Evolutionary conservation across 257 asterid genomes (phyloP), one percentile per base, ranked within the genome.

Genomic region (Cynanchum wilfordii): DNA sequence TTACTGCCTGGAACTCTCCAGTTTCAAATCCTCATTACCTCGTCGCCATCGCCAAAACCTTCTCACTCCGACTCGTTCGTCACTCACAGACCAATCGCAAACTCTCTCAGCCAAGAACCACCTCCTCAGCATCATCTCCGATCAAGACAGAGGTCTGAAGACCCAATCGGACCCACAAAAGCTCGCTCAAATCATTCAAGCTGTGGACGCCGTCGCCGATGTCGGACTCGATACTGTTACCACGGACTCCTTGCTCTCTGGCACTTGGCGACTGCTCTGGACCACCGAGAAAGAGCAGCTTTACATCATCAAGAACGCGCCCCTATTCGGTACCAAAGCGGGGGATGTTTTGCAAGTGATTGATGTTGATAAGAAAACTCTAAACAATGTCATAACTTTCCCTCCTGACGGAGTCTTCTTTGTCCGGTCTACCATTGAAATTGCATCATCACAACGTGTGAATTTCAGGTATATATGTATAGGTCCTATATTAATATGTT

Each of bases 231-330:
- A 78, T 20, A 81, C 83, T 8, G 88, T 87, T 68, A 93, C 97
- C 54, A 89, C 97, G 5, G 88, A 47, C 58, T 22, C 76, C 10
- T 84, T 90, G 13, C 73, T 90, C 8, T 85, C 97, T 4, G 87
- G 84, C 76, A 93, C 96, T 82, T 91, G 98, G 97, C 86, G 97
- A 63, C 7, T 93, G 90, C 89, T 93, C 19, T 93, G 98, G 98
- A 93, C 98, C 68, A 93, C 98, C 1, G 98, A 93, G 96, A 93
- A 93, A 84, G 98, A 90, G 6, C 98, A 93, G 76, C 96, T 93
- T 30, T 93, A 83, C 77, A 91, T 90, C 45, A 73, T 89, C 0
- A 87, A 89, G 71, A 87, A 89, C 36, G 94, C 98, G 0, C 19
- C 81, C 50, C 0, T 91, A 67, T 89, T 90, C 16, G 97, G 98